Conservation (phyloP, 1,284 basidiomycete genomes). For the Puccinia triticina region DNA sequence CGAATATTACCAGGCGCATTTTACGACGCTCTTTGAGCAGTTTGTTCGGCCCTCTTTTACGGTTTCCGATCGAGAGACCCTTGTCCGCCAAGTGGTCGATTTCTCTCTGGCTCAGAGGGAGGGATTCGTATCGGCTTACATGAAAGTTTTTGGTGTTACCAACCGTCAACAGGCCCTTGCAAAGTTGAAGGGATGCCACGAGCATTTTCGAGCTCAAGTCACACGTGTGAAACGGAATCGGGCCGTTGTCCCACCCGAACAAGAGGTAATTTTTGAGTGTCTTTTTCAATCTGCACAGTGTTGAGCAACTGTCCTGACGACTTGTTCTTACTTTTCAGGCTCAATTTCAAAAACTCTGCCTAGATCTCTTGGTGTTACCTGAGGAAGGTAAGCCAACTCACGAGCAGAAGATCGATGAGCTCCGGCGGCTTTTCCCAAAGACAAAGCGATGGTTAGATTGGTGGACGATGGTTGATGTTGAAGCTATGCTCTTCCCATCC, state of each 20-base stretch:
- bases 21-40: constrained; percentile 5
- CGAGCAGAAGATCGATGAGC: too few species aligned
- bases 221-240: too few species aligned
- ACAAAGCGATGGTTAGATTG: too few species aligned
- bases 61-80: neutral
- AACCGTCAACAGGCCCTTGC: neutral
- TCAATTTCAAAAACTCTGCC: neutral
- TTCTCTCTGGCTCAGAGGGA: too few species aligned
- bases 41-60: neutral
- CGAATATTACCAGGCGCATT: constrained; percentile 12
- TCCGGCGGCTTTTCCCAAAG: too few species aligned
- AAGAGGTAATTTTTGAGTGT: neutral
- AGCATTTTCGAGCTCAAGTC: constrained; percentile 11
- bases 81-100: too few species aligned
- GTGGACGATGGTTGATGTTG: too few species aligned
- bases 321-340: neutral
- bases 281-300: neutral
- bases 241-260: neutral
- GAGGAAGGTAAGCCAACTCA: too few species aligned
- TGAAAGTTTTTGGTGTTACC: neutral
- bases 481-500: too few species aligned
- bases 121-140: constrained; percentile 2
- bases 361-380: neutral
- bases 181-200: neutral
- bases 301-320: neutral